Evolutionary conservation across 2,329 filamentous ascomycete genomes (phyloP), one percentile per base, ranked within the genome.

Genomic region (Claviceps sp.): DNA sequence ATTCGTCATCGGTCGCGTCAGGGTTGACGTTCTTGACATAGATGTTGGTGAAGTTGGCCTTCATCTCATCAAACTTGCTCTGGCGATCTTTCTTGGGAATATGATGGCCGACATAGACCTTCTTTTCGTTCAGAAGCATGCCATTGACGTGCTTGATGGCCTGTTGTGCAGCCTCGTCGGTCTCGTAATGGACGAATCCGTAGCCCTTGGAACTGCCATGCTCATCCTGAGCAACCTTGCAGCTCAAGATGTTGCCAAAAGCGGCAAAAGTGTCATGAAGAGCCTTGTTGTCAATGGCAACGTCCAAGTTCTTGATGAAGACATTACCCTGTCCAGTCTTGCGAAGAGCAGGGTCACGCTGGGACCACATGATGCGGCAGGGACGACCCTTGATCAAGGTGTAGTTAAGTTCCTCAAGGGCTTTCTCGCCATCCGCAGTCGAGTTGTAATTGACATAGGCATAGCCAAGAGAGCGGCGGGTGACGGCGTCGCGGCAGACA

Each of bases 11-110:
- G 54, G 82, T 85, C 58, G 85, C 87, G 48, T 96, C 91, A 38
- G 74, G 65, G 63, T 84, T 81, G 62, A 98, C 85, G 77, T 98
- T 98, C 84, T 98, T 98, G 76, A 98, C 88, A 75, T 98, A 98
- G 72, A 98, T 84, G 72, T 98, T 98, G 77, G 93, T 98, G 81
- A 94, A 98, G 80, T 98, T 98, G 72, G 93, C 93, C 85, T 98
- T 98, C 91, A 98, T 98, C 80, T 98, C 93, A 77, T 98, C 93
- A 63, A 97, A 97, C 77, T 98, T 98, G 88, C 89, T 95, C 81
- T 97, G 93, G 64, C 93, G 91, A 68, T 98, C 93, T 81, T 97
- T 97, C 86, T 97, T 97, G 70, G 93, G 90, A 65, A 98, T 97
- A 75, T 98, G 93, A 74, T 96, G 91, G 59, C 93, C 93, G 62